These are phyloP conservation scores for Malbranchea zuffiana DNA, from an alignment of 2,329 filamentous ascomycete genomes.

Conservation along the genomic window DNA sequence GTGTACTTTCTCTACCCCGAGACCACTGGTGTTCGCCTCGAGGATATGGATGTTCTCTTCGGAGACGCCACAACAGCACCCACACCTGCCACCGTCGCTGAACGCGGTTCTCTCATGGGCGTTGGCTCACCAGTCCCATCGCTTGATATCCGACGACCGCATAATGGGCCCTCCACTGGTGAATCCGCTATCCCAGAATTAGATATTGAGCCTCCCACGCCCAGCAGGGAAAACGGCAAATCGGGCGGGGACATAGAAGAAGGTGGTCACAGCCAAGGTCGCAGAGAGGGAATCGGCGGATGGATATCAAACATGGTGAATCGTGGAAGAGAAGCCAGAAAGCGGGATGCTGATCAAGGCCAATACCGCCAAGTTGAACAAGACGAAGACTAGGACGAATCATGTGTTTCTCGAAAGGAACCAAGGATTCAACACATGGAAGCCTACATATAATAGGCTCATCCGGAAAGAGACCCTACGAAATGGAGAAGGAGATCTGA, in stretches of 20 bases:
- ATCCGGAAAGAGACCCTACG: too few species aligned
- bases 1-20: slow-evolving; percentile 98
- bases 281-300: slow-evolving; percentile 50
- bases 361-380: slow-evolving; percentile 38
- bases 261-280: too few species aligned
- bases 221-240: slow-evolving; percentile 35
- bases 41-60: slow-evolving; percentile 93
- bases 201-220: slow-evolving; percentile 64
- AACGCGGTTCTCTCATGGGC: slow-evolving; percentile 72
- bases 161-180: slow-evolving; percentile 39
- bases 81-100: slow-evolving; percentile 65
- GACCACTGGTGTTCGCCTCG: slow-evolving; percentile 84
- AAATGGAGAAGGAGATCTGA: too few species aligned
- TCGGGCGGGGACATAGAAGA: slow-evolving; percentile 23
- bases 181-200: slow-evolving; percentile 67
- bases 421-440: neutral
- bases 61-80: slow-evolving; percentile 79
- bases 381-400: slow-evolving; percentile 29
- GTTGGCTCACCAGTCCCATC: slow-evolving; percentile 69
- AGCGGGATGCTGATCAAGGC: slow-evolving; percentile 29
- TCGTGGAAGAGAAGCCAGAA: slow-evolving; percentile 31
- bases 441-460: too few species aligned
- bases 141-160: slow-evolving; percentile 51
- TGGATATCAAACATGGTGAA: slow-evolving; percentile 60
- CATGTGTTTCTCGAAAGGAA: neutral